phyloP scores from a whole-genome alignment of 345 rosid species.

The Brassica juncea region DNA sequence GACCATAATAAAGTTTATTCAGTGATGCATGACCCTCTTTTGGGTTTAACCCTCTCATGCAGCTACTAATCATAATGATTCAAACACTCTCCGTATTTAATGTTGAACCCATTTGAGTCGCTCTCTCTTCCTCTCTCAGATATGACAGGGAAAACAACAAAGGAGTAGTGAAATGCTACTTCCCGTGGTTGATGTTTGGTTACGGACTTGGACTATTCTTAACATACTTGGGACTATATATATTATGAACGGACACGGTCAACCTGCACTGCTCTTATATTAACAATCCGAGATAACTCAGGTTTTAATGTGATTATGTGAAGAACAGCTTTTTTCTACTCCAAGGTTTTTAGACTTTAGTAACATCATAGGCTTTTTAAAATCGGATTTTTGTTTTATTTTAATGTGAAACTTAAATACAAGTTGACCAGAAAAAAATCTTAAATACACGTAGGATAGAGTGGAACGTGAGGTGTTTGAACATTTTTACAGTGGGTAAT shows the following conservation, averaged over 20 bases:
- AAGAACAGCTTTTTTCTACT: background rate
- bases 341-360: background rate
- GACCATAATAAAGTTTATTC: too few relatives aligned
- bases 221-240: constrained; percentile 77
- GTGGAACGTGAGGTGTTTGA: background rate
- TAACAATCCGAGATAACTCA: background rate
- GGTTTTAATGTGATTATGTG: background rate
- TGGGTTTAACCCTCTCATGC: too few relatives aligned
- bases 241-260: constrained; percentile 95
- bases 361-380: background rate
- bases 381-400: background rate
- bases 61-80: too few relatives aligned
- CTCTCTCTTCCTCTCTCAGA: constrained; percentile 40
- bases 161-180: constrained; percentile 53
- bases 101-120: background rate
- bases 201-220: constrained; percentile 80
- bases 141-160: constrained; percentile 75
- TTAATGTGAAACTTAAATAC: background rate
- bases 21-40: too few relatives aligned
- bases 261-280: constrained; percentile 80
- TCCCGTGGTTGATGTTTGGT: constrained; percentile 74
- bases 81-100: background rate
- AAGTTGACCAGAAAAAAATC: background rate
- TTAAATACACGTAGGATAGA: background rate
- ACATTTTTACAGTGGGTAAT: background rate